Percentiles rank a stretch among this genome's conserved stretches.
These are phyloP conservation scores for Pinus taeda DNA, from an alignment of 75 land plant species.

Conservation along the genomic window DNA sequence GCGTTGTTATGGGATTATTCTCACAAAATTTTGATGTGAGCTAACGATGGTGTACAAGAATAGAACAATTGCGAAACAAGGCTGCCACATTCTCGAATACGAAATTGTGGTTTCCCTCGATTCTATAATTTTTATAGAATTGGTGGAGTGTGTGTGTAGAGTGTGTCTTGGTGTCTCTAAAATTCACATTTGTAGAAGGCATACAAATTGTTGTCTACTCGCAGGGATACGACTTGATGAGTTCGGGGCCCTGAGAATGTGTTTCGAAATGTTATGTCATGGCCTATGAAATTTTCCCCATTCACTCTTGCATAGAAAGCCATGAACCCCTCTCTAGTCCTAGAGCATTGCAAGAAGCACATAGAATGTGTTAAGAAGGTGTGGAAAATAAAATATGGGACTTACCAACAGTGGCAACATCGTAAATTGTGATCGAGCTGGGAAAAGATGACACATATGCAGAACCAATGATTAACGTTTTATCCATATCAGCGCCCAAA, in stretches of 20 bases:
- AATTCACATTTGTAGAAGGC: constrained; percentile 27
- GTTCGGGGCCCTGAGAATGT: constrained; percentile 24
- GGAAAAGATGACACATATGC: constrained; percentile 23
- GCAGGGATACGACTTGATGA: constrained; percentile 27
- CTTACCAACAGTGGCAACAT: constrained; percentile 56
- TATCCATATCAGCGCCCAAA: constrained; percentile 68
- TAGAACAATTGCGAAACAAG: too few species aligned
- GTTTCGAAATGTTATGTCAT: constrained; percentile 19
- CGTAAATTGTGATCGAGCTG: constrained; percentile 46
- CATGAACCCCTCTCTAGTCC: not conserved
- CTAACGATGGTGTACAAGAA: too few species aligned
- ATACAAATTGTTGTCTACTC: constrained; percentile 24
- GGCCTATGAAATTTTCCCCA: constrained; percentile 18
- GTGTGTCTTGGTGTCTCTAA: constrained; percentile 46
- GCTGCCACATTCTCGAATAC: too few species aligned
- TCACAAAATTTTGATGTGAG: too few species aligned
- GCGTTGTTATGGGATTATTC: too few species aligned
- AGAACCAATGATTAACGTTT: constrained; percentile 61
- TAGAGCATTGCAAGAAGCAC: not conserved
- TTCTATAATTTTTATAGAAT: constrained; percentile 12
- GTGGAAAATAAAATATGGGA: not conserved
- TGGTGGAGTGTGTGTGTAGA: constrained; percentile 23
- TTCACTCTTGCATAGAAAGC: constrained; percentile 11
- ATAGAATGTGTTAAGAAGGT: not conserved
- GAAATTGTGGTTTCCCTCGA: constrained; percentile 2